Evolutionary conservation across 2,329 filamentous ascomycete genomes (phyloP).

Genomic region (Phyllosticta citribraziliensis): DNA sequence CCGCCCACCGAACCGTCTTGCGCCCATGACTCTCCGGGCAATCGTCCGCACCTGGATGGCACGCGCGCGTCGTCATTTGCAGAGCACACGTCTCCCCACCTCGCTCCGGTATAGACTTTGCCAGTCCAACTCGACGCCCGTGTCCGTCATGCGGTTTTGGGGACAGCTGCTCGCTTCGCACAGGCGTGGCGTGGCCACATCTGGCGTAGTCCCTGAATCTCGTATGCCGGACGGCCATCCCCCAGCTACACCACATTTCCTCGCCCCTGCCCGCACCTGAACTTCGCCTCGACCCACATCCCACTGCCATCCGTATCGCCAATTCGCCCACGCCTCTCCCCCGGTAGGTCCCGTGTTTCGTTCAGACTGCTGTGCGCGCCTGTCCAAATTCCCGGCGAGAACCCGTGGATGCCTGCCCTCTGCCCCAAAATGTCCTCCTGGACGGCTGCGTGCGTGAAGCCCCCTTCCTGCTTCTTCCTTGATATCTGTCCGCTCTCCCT

Average conservation of each 20-base stretch:
- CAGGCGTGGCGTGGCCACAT: background rate
- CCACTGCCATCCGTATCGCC: background rate
- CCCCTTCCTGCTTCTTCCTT: background rate
- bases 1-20: background rate
- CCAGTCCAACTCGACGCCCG: too few species aligned
- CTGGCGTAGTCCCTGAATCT: background rate
- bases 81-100: background rate
- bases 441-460: background rate
- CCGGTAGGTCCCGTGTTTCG: background rate
- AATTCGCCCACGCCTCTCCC: background rate
- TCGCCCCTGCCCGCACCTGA: background rate
- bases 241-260: background rate
- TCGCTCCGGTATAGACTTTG: background rate
- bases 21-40: background rate
- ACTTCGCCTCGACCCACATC: background rate
- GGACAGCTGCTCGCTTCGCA: background rate
- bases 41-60: background rate
- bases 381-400: background rate
- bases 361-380: background rate
- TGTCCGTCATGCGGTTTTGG: background rate
- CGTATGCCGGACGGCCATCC: background rate
- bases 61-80: background rate
- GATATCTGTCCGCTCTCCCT: background rate
- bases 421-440: background rate
- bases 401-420: background rate